Evolutionary conservation across 441 rosid genomes (phyloP).

Genomic region (Populus hybrid): DNA sequence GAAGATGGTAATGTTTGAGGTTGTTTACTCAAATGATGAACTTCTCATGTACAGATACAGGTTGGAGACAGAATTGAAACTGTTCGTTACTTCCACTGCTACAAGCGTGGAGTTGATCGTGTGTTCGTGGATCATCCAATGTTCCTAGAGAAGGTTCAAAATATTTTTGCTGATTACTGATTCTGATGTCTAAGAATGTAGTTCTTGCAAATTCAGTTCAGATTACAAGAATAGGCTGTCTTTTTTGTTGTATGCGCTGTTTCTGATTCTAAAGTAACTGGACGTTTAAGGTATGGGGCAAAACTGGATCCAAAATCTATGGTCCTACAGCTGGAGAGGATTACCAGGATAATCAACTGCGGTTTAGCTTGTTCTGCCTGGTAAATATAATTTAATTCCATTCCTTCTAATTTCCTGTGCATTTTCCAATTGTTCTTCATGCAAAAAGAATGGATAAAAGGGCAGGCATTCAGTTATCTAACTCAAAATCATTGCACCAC

Average conservation of each 20-base stretch:
- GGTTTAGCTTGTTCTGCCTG: slow-evolving; percentile 79
- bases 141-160: slow-evolving; percentile 77
- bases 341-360: slow-evolving; percentile 77
- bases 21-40: neutral
- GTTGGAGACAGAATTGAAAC: slow-evolving; percentile 57
- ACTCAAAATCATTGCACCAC: neutral
- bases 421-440: neutral
- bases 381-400: slow-evolving; percentile 23
- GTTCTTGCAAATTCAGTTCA: neutral
- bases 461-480: neutral
- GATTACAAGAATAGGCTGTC: no score
- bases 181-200: neutral
- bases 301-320: slow-evolving; percentile 80
- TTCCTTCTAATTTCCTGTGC: neutral
- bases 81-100: slow-evolving; percentile 87
- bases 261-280: slow-evolving; percentile 12
- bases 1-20: neutral
- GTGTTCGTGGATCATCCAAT: slow-evolving; percentile 88
- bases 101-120: slow-evolving; percentile 91
- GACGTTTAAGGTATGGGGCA: slow-evolving; percentile 70
- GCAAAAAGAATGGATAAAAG: neutral
- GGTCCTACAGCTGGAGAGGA: slow-evolving; percentile 75
- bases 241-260: neutral
- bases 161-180: slow-evolving; percentile 6
- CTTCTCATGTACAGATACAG: slow-evolving; percentile 37